Percentiles rank a stretch among this genome's conserved stretches.
phyloP scores from a whole-genome alignment of 176 grass and related monocot genomes.

The Juncus effusus region DNA sequence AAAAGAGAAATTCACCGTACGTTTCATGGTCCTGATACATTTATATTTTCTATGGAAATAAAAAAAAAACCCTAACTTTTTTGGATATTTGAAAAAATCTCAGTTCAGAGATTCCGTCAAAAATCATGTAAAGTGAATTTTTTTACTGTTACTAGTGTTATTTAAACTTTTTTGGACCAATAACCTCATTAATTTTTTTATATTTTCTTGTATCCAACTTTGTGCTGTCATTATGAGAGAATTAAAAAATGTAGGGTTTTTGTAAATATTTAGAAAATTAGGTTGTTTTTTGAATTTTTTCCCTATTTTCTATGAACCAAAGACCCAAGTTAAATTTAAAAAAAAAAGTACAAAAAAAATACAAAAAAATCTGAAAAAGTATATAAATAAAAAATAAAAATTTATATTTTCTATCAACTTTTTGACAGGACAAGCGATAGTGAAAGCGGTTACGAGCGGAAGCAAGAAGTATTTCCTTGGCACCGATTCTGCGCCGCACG shows the following conservation, averaged over 20 bases:
- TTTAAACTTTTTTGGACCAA: not conserved
- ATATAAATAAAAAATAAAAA: no score
- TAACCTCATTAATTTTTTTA: not conserved
- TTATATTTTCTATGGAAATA: no score
- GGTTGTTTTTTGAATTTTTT: no score
- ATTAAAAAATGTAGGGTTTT: no score
- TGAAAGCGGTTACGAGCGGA: conserved; percentile 84
- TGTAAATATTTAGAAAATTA: no score
- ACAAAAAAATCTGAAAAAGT: no score
- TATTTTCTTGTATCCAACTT: not conserved
- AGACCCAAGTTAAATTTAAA: not conserved
- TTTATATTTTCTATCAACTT: conserved; percentile 13
- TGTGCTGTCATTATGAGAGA: not conserved
- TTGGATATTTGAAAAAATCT: no score
- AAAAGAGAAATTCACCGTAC: conserved; percentile 97
- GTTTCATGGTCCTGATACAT: conserved; percentile 2
- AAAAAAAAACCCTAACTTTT: no score
- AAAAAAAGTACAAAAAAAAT: not conserved
- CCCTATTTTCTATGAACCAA: no score
- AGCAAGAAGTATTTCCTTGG: conserved; percentile 79
- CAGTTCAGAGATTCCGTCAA: no score
- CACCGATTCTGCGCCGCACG: conserved; percentile 86
- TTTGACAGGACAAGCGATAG: conserved; percentile 69
- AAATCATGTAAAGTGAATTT: no score
- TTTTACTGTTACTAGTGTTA: not conserved